Percentiles rank a stretch among this genome's conserved stretches.
Conservation (phyloP, 345 rosid genomes). For the Bretschneidera sinensis region DNA sequence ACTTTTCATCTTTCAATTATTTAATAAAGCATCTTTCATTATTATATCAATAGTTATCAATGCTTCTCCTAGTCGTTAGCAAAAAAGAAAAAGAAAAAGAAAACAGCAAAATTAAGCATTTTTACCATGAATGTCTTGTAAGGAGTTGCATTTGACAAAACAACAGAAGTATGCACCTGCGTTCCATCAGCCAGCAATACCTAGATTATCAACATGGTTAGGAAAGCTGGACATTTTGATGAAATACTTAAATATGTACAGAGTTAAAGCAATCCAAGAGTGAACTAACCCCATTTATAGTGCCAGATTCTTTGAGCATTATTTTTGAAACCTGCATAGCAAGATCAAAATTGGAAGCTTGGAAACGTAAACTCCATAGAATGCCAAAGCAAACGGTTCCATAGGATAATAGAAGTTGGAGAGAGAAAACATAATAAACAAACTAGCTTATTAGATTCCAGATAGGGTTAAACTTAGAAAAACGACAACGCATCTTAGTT, state of each 20-base stretch:
- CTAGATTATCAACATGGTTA: slow-evolving; percentile 24
- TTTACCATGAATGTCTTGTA: slow-evolving; percentile 55
- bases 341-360: not conserved
- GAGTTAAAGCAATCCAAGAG: not conserved
- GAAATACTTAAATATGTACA: slow-evolving; percentile 6
- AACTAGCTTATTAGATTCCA: not conserved
- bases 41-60: slow-evolving; percentile 1
- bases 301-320: slow-evolving; percentile 27
- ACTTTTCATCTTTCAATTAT: slow-evolving; percentile 1
- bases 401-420: not conserved
- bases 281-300: slow-evolving; percentile 39
- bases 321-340: slow-evolving; percentile 32
- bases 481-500: not conserved
- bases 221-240: slow-evolving; percentile 10
- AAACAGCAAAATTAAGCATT: not conserved
- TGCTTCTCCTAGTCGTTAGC: not conserved
- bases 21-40: not conserved
- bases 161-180: slow-evolving; percentile 38
- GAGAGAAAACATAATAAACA: not conserved
- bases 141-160: slow-evolving; percentile 65
- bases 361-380: not conserved
- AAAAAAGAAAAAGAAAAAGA: not conserved
- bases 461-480: not conserved
- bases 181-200: slow-evolving; percentile 56
- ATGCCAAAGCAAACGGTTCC: not conserved